phyloP scores from a whole-genome alignment of 805 yeast genomes.

The Candida nitratophila region DNA sequence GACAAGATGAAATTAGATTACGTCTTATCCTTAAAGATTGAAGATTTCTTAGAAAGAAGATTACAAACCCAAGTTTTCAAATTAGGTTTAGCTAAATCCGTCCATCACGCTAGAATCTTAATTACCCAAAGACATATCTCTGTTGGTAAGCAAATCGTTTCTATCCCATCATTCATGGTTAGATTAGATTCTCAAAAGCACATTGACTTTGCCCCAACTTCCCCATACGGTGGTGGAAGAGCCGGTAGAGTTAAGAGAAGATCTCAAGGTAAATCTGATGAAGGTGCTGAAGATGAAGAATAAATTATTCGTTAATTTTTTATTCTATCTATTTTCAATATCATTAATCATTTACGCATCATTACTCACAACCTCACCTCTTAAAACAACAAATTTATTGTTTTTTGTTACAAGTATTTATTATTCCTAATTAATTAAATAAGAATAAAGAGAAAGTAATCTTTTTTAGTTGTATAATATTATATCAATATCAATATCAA shows the following conservation, averaged over 20 bases:
- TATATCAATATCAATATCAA: not conserved
- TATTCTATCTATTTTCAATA: conserved; percentile 5
- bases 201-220: conserved; percentile 98
- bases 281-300: conserved; percentile 68
- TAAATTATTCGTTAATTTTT: conserved; percentile 33
- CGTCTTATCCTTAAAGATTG: conserved; percentile 95
- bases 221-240: conserved; percentile 99
- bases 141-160: conserved; percentile 99
- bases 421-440: not conserved
- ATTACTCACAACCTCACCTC: not conserved
- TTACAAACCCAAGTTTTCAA: conserved; percentile 99
- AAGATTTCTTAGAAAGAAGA: conserved; percentile 99
- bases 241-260: conserved; percentile 99
- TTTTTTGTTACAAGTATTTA: not conserved
- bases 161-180: conserved; percentile 98
- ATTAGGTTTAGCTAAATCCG: conserved; percentile 98
- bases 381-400: not conserved
- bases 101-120: conserved; percentile 99
- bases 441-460: not conserved
- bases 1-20: conserved; percentile 99
- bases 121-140: conserved; percentile 99
- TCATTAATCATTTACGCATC: conserved; percentile 1
- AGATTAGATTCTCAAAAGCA: conserved; percentile 99
- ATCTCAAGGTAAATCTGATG: conserved; percentile 61
- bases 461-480: not conserved